Conservation (phyloP, 2,329 filamentous ascomycete species). For the Pseudogymnoascus verrucosus region DNA sequence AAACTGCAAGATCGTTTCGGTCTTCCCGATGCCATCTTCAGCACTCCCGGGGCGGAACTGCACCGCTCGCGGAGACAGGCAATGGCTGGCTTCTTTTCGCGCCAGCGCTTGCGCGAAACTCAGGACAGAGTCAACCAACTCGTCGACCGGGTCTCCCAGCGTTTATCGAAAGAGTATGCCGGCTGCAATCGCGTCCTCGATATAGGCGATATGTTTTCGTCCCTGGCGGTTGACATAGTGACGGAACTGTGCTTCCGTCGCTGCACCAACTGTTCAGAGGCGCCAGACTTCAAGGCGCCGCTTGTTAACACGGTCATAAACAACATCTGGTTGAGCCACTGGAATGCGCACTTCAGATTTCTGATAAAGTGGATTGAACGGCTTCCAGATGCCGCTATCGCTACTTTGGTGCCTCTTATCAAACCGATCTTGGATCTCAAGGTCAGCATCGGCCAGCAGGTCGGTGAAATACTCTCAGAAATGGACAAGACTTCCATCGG, state of each 20-base stretch:
- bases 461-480: background rate
- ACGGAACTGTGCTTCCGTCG: background rate
- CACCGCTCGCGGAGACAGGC: background rate
- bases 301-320: background rate
- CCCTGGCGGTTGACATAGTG: slow-evolving; percentile 4
- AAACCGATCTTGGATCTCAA: background rate
- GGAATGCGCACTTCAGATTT: background rate
- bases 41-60: background rate
- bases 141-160: background rate
- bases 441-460: background rate
- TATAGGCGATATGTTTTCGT: slow-evolving; percentile 11
- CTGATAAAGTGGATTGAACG: background rate
- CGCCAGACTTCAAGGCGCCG: background rate
- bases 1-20: slow-evolving; percentile 2
- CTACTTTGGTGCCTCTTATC: background rate
- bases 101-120: background rate
- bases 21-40: background rate
- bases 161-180: background rate
- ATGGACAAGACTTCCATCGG: background rate
- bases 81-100: background rate
- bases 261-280: background rate
- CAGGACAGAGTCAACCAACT: background rate
- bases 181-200: background rate
- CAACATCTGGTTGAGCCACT: background rate
- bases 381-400: background rate